phyloP scores from a whole-genome alignment of 2,329 filamentous ascomycete genomes.

The Chalaropsis ovoidea region DNA sequence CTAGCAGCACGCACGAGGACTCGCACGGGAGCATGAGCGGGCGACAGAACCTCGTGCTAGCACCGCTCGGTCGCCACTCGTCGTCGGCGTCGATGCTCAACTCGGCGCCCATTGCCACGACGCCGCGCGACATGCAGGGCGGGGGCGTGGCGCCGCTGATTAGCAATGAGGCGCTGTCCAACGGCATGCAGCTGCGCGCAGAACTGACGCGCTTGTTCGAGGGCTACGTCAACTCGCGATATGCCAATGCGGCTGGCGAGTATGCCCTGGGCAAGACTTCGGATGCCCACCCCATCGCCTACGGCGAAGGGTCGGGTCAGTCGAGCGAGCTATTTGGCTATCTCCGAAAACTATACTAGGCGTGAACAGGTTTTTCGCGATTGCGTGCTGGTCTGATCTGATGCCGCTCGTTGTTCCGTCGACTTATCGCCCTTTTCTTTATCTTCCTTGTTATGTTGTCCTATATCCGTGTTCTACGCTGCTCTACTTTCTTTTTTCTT shows the following conservation, averaged over 20 bases:
- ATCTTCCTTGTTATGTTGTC: constrained; percentile 1
- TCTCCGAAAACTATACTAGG: constrained; percentile 20
- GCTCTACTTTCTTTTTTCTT: neutral
- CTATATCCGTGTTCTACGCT: constrained; percentile 2
- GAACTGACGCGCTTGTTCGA: constrained; percentile 45
- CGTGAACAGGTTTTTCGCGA: neutral
- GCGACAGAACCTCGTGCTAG: constrained; percentile 19
- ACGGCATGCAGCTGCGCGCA: constrained; percentile 42
- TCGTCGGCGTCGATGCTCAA: constrained; percentile 20
- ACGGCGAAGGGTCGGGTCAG: constrained; percentile 1
- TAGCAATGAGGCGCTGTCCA: constrained; percentile 29
- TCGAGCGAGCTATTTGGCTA: constrained; percentile 21
- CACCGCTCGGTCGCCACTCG: constrained; percentile 14
- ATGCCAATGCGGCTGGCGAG: constrained; percentile 16
- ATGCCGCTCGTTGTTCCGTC: no score
- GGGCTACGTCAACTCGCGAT: constrained; percentile 33
- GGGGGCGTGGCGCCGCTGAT: constrained; percentile 24
- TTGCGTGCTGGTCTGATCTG: no score
- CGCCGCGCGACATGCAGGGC: constrained; percentile 16
- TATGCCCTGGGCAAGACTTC: constrained; percentile 12
- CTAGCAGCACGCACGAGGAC: constrained; percentile 17
- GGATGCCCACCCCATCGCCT: constrained; percentile 9
- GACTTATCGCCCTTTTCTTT: neutral
- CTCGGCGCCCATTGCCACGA: constrained; percentile 14
- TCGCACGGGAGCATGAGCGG: constrained; percentile 13